Conservation (phyloP, 345 rosid species). For the Eucalyptus sideroxylon region DNA sequence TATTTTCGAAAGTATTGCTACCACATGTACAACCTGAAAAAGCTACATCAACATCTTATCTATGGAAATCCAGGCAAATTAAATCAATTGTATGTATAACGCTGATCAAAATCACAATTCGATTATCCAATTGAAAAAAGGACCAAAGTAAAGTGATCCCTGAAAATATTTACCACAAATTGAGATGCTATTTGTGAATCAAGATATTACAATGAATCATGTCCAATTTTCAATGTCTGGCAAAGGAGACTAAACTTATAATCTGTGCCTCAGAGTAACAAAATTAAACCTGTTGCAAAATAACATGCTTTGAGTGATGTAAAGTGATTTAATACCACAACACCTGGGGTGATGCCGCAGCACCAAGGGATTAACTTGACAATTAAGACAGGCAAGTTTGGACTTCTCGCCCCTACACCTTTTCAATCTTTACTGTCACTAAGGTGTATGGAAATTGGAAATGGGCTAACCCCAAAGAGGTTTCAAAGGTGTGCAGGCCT, state of each 20-base stretch:
- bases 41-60: not conserved
- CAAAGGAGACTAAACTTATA: not conserved
- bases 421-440: not conserved
- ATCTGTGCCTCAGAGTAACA: not conserved
- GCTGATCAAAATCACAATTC: not conserved
- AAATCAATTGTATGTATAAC: not conserved
- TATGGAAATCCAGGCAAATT: not conserved
- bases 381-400: not conserved
- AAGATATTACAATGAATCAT: not conserved
- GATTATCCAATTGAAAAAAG: not conserved
- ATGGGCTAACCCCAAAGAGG: not conserved
- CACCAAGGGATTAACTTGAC: not conserved
- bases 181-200: not conserved
- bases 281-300: not conserved
- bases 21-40: not conserved
- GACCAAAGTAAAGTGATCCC: not conserved
- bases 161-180: not conserved
- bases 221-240: not conserved
- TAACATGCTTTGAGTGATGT: not conserved
- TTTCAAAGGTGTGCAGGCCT: not conserved
- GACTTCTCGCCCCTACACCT: not conserved
- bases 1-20: not conserved
- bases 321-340: not conserved
- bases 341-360: not conserved
- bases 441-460: not conserved